Base-by-base conservation (phyloP, 179 eudicot species). In the Vitellaria paradoxa region DNA sequence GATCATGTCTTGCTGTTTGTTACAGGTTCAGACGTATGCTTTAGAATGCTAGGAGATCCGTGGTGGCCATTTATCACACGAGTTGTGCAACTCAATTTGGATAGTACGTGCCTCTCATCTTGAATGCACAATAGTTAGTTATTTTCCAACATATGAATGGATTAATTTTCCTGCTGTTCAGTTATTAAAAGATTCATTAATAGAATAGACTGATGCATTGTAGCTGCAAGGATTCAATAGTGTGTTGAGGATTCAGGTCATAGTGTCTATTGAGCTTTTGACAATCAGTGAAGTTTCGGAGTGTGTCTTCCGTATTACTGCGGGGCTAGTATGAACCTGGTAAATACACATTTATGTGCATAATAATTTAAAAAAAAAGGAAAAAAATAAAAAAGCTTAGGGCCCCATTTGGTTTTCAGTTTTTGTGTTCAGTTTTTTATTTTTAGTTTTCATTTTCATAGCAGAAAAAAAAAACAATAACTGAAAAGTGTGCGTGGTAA, bases 11-110 rank as follows among this genome's bases (percentile, higher is more conserved):
- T 75, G 50, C 65, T 72, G 11, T 65, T 66, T 79, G 46, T 65
- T 79, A n/a, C 81, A 79, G 81, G 77, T 64, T 65, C 81, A 79
- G 66, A 65, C 75, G 13, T 73, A 79, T 66, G 72, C 81, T 79
- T 65, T 79, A 55, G 77, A 78, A 79, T 64, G 77, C 76, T 79
- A 72, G 65, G 65, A 73, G 47, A 55, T 5, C 13, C 3, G 49
- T 65, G 60, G 59, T 23, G 23, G 56, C 24, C 46, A 50, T 65
- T 14, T 49, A 5, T 55, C 61, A 18, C 50, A 20, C 6, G 46
- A 64, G 62, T 26, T 20, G 70, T 26, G 23, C 62, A 26, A 18
- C 70, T 5, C 45, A 45, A 52, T 1, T 50, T 6, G 45, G 42
- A 24, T 65, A 9, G 78, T 75, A 65, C 24, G 62, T 26, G 56